A percentile compares a stretch with the other conserved stretches of the same genome.
phyloP scores from a whole-genome alignment of 768 basidiomycete species.

The Russula earlei region DNA sequence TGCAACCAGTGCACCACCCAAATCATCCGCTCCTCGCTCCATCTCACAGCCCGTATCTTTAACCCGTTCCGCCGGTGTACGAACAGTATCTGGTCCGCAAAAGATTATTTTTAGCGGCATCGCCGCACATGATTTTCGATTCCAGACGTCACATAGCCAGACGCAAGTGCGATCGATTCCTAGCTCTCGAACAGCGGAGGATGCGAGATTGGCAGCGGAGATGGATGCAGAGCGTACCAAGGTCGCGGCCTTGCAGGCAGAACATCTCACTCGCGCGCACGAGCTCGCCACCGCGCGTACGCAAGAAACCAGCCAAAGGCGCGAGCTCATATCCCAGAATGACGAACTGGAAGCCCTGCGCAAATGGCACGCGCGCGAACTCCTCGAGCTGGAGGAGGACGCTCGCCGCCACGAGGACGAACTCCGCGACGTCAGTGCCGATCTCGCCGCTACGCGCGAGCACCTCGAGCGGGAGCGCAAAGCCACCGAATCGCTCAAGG shows the following conservation, averaged over 20 bases:
- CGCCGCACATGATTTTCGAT: constrained; percentile 35
- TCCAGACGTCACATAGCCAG: constrained; percentile 47
- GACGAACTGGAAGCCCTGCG: constrained; percentile 62
- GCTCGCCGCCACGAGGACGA: constrained; percentile 60
- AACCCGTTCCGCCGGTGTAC: constrained; percentile 12
- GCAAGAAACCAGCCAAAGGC: constrained; percentile 56
- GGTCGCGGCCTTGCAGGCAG: constrained; percentile 52
- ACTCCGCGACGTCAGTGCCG: constrained; percentile 58
- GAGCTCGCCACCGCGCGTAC: constrained; percentile 51
- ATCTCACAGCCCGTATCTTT: constrained; percentile 17
- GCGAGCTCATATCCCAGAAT: constrained; percentile 51
- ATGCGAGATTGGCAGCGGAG: constrained; percentile 47
- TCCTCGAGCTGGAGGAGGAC: constrained; percentile 66
- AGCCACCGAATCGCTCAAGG: constrained; percentile 52
- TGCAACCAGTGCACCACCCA: constrained; percentile 64
- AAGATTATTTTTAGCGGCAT: constrained; percentile 20
- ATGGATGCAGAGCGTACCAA: constrained; percentile 64
- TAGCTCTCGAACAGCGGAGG: constrained; percentile 42
- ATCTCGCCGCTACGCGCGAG: constrained; percentile 46
- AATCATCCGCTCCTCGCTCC: constrained; percentile 24
- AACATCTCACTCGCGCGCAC: constrained; percentile 47
- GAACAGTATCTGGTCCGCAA: constrained; percentile 17
- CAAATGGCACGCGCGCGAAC: constrained; percentile 53
- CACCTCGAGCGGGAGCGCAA: constrained; percentile 63
- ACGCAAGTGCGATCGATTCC: constrained; percentile 36